Base-by-base conservation (phyloP, 805 yeast species). In the Cyberlindnera mycetangii region DNA sequence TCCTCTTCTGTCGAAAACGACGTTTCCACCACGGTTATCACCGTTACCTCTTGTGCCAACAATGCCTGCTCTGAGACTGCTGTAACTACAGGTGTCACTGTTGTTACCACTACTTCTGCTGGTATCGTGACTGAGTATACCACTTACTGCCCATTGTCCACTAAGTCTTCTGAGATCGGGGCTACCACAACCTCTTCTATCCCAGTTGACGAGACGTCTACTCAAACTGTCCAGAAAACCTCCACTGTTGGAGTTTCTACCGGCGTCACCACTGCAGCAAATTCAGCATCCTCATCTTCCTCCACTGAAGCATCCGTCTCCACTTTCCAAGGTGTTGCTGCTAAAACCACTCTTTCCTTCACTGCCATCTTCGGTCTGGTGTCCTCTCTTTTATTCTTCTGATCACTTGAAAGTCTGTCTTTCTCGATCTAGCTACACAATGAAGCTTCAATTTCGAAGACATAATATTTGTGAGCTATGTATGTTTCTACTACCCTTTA, bases 121-220 rank as follows among this genome's bases (percentile, higher is more conserved):
- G 66, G 71, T 12, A 44, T 47, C 2, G 63, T 42, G 32, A 74
- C 74, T 12, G 58, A 19, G 22, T 51, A 51, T 44, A 51, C 55
- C 39, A 51, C 55, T 10, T 51, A 46, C 42, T 49, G 53, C 18
- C 55, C 55, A 44, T 22, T 50, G 28, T 36, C 48, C 11, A 33
- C 42, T 22, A 31, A 20, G 14, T 7, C 48, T 5, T 35, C 42
- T 22, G 34, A 28, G 19, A 12, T 14, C 8, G 36, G 8, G 9
- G 24, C 25, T 33, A 7, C 18, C 11, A 32, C 34, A 28, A 7
- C 35, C 14, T 3, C 33, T 11, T 7, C 17, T 14, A 5, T 19
- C 9, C 7, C 33, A 14, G 18, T 4, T 32, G 35, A 32, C 8
- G 35, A 32, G 14, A 18, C 20, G 10, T 32, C 35, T 12, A 21